These are phyloP conservation scores for Sicyos baderoa DNA, from an alignment of 306 rosid species.

Conservation along the genomic window DNA sequence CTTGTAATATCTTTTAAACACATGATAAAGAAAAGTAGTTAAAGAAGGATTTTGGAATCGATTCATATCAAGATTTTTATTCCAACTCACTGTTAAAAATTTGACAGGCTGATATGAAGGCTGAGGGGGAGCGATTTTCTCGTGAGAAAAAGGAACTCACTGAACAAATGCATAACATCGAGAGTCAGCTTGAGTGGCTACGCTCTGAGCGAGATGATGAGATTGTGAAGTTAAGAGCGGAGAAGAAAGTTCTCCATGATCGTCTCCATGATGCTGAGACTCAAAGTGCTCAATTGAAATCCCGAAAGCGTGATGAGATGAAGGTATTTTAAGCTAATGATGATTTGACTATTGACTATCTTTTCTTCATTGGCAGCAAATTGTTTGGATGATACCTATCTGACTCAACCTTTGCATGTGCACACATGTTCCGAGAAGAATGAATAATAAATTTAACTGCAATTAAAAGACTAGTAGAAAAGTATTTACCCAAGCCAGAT, in stretches of 20 bases:
- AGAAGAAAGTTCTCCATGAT: constrained; percentile 84
- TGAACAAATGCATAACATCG: constrained; percentile 73
- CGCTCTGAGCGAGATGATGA: constrained; percentile 96
- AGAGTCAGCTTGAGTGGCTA: constrained; percentile 97
- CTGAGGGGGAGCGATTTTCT: constrained; percentile 73
- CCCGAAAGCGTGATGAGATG: constrained; percentile 90
- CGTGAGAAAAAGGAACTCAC: constrained; percentile 83
- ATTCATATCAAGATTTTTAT: not conserved
- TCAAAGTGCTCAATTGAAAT: constrained; percentile 75
- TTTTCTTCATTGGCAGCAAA: not conserved
- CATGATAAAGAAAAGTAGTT: not conserved
- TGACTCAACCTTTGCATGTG: not conserved
- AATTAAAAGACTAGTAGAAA: not conserved
- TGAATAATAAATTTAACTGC: not conserved
- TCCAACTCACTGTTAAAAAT: not conserved
- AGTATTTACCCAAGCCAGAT: not conserved
- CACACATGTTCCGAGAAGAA: not conserved
- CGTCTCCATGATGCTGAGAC: constrained; percentile 88
- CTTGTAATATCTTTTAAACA: not conserved
- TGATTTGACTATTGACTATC: not conserved
- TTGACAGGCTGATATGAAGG: constrained; percentile 85
- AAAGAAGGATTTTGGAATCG: not conserved
- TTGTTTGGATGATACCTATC: not conserved
- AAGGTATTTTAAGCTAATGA: constrained; percentile 46
- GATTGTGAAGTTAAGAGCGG: constrained; percentile 52